Conservation (phyloP, 2,329 filamentous ascomycete genomes). For the Ophiostoma ips region DNA sequence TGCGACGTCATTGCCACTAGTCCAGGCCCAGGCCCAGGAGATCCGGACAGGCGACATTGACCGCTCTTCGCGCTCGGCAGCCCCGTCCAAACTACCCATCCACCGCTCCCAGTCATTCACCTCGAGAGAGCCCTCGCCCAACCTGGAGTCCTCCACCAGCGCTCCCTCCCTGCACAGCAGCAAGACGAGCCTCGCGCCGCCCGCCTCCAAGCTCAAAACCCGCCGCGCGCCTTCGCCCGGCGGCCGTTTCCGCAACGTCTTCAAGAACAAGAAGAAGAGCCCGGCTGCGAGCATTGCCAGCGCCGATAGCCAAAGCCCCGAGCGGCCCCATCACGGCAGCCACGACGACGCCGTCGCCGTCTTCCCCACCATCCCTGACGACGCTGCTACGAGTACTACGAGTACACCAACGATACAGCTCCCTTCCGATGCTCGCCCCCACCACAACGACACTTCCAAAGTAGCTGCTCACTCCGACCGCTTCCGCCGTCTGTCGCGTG, state of each 20-base stretch:
- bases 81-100: slow-evolving; percentile 17
- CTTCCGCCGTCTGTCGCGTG: slow-evolving; percentile 16
- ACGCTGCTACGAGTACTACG: not conserved
- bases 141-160: slow-evolving; percentile 24
- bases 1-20: slow-evolving; percentile 53
- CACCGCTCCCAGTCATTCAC: not conserved
- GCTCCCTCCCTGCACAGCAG: slow-evolving; percentile 19
- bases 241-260: slow-evolving; percentile 58
- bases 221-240: slow-evolving; percentile 55
- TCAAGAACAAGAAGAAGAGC: slow-evolving; percentile 45
- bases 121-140: slow-evolving; percentile 14
- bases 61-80: slow-evolving; percentile 23
- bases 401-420: not conserved
- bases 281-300: slow-evolving; percentile 21
- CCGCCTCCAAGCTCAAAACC: slow-evolving; percentile 27
- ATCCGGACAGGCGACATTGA: slow-evolving; percentile 21
- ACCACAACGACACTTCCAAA: slow-evolving; percentile 8
- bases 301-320: slow-evolving; percentile 29
- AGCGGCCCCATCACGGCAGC: slow-evolving; percentile 9
- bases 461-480: slow-evolving; percentile 11
- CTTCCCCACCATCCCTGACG: not conserved
- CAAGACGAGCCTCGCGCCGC: slow-evolving; percentile 28
- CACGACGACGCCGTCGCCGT: not conserved
- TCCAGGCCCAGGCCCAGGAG: slow-evolving; percentile 42
- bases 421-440: not conserved